phyloP scores from a whole-genome alignment of 352 stramenopile genomes.

The Phytopythium cucurbitacearum region DNA sequence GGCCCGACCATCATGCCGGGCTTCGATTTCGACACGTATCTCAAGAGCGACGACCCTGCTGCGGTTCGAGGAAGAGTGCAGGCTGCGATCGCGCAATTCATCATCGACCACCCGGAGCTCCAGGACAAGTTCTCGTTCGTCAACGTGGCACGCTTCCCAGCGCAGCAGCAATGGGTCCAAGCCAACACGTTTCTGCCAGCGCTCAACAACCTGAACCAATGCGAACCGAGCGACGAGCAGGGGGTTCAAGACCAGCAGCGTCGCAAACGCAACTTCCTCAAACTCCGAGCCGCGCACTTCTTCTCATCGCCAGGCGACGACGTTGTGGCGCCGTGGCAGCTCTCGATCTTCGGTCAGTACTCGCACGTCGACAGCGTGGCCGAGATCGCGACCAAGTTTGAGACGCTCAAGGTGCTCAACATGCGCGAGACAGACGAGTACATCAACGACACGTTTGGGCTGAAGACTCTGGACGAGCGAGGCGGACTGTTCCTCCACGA shows the following conservation, averaged over 20 bases:
- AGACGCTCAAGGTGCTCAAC: slow-evolving; percentile 1
- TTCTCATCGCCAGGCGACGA: slow-evolving; percentile 34
- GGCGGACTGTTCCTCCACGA: slow-evolving; percentile 7
- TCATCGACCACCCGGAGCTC: slow-evolving; percentile 22
- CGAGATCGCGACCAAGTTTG: slow-evolving; percentile 13
- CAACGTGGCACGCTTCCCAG: slow-evolving; percentile 32
- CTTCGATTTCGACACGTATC: slow-evolving; percentile 31
- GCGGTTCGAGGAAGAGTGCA: slow-evolving; percentile 20
- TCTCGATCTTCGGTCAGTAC: slow-evolving; percentile 35
- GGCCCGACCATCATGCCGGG: slow-evolving; percentile 21
- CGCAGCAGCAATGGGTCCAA: slow-evolving; percentile 15
- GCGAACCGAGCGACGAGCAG: slow-evolving; percentile 10
- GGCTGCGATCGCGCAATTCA: slow-evolving; percentile 20
- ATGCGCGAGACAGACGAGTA: slow-evolving; percentile 11
- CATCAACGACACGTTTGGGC: slow-evolving; percentile 11
- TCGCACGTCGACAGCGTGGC: slow-evolving; percentile 23
- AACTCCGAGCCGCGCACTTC: slow-evolving; percentile 28
- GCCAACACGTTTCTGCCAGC: slow-evolving; percentile 17
- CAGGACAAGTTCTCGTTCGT: slow-evolving; percentile 32
- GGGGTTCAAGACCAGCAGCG: slow-evolving; percentile 20
- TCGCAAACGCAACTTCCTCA: slow-evolving; percentile 35
- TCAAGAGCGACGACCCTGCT: not conserved
- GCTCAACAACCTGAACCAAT: slow-evolving; percentile 14
- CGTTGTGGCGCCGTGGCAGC: slow-evolving; percentile 37
- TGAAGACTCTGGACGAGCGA: slow-evolving; percentile 11